Evolutionary conservation across 306 rosid genomes (phyloP).

Genomic region (Prosopis cineraria): DNA sequence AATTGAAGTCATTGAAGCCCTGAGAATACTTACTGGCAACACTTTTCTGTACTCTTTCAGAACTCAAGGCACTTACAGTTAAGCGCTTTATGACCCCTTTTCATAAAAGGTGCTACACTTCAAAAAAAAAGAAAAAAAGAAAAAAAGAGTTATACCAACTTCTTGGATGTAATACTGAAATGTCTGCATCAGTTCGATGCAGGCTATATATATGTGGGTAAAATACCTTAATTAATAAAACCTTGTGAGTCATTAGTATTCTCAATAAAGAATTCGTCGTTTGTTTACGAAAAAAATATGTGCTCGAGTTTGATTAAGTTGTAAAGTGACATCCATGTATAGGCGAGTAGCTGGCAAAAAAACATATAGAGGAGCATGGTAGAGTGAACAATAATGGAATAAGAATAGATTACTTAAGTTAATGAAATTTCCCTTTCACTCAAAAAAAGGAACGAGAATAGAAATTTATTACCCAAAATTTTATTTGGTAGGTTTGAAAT

Average conservation of each 20-base stretch:
- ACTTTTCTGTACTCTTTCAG: conserved; percentile 8
- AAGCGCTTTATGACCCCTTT: conserved; percentile 29
- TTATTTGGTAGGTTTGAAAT: too few species aligned
- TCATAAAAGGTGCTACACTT: conserved; percentile 20
- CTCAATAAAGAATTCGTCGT: not conserved
- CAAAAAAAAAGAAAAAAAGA: not conserved
- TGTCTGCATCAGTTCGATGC: conserved; percentile 61
- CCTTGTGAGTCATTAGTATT: not conserved
- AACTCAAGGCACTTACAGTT: conserved; percentile 26
- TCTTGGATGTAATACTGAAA: conserved; percentile 39
- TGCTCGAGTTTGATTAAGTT: not conserved
- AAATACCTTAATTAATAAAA: too few species aligned
- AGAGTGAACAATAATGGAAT: not conserved
- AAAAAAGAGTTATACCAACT: conserved; percentile 21
- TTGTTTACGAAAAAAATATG: not conserved
- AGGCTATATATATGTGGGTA: conserved; percentile 22
- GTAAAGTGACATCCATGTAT: not conserved
- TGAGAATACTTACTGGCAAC: not conserved
- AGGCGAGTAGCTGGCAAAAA: too few species aligned
- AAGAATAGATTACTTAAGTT: too few species aligned
- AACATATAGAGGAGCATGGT: not conserved
- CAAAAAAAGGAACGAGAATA: too few species aligned
- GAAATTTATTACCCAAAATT: not conserved
- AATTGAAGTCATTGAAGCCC: conserved; percentile 36
- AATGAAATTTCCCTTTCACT: too few species aligned